A percentile compares a stretch with the other conserved stretches of the same genome.
Conservation (phyloP, 805 yeast species). For the Blastobotrys muscicola region DNA sequence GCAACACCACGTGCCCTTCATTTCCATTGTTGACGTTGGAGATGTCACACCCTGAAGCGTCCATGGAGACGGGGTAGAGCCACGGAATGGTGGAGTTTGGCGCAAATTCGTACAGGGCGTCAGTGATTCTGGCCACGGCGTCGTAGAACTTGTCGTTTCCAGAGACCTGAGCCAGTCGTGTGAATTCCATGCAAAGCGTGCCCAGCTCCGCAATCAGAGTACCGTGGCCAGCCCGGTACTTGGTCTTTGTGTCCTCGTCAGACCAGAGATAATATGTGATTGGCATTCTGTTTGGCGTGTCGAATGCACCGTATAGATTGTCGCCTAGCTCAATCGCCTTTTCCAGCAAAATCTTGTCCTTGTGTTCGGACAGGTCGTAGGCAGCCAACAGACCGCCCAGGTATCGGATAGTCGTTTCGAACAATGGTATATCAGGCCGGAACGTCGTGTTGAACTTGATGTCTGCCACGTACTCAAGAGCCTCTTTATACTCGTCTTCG, state of each 20-base stretch:
- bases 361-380: conserved; percentile 37
- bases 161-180: conserved; percentile 43
- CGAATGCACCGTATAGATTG: conserved; percentile 43
- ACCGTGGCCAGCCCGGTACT: conserved; percentile 22
- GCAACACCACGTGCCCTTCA: neutral
- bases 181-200: conserved; percentile 43
- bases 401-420: conserved; percentile 43
- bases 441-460: conserved; percentile 34
- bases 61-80: conserved; percentile 36
- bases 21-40: neutral
- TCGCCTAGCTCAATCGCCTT: conserved; percentile 40
- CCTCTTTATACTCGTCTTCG: conserved; percentile 31
- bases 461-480: conserved; percentile 28
- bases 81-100: conserved; percentile 31
- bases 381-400: conserved; percentile 47
- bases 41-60: conserved; percentile 42
- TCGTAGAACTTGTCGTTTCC: conserved; percentile 40
- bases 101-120: conserved; percentile 29
- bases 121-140: conserved; percentile 38
- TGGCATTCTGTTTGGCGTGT: conserved; percentile 51
- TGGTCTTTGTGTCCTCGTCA: conserved; percentile 13
- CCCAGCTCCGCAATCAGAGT: conserved; percentile 39
- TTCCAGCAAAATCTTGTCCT: conserved; percentile 26
- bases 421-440: conserved; percentile 36
- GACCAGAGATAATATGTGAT: conserved; percentile 37